phyloP scores from a whole-genome alignment of 352 stramenopile genomes.

The Aphanomyces stellatus region DNA sequence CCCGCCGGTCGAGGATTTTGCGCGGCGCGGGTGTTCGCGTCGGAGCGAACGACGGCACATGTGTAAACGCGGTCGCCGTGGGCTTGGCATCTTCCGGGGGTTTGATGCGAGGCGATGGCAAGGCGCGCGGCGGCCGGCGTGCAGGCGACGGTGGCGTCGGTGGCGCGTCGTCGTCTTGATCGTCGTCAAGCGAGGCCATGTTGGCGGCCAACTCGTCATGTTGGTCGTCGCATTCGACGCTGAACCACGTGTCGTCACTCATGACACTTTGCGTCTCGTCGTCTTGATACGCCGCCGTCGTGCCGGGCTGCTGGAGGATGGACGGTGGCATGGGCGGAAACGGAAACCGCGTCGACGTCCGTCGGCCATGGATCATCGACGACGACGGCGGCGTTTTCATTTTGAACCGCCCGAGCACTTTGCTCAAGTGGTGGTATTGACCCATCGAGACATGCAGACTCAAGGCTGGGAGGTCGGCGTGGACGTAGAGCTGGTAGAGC shows the following conservation, averaged over 20 bases:
- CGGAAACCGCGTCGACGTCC: not conserved
- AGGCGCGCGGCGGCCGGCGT: not conserved
- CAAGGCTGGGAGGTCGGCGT: slow-evolving; percentile 72
- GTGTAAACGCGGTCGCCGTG: too few species aligned
- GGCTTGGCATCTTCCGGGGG: not conserved
- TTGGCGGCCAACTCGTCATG: not conserved
- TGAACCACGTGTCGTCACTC: slow-evolving; percentile 87
- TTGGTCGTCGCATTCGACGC: slow-evolving; percentile 35
- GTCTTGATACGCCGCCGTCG: not conserved
- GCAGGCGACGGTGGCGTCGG: too few species aligned
- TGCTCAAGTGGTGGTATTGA: slow-evolving; percentile 69
- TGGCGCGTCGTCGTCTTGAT: too few species aligned
- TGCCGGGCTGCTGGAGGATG: not conserved
- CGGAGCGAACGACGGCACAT: not conserved
- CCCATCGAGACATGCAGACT: slow-evolving; percentile 80
- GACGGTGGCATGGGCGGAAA: not conserved
- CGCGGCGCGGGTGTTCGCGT: not conserved
- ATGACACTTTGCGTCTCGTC: slow-evolving; percentile 33
- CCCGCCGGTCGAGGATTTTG: slow-evolving; percentile 45
- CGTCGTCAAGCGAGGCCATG: not conserved
- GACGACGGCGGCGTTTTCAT: not conserved
- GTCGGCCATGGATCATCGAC: not conserved
- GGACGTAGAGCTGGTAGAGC: slow-evolving; percentile 71
- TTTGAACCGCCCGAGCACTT: slow-evolving; percentile 54
- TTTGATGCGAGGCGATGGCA: too few species aligned